Evolutionary conservation across 73 alveolate species (phyloP).

Genomic region (Paraurostyla sp.): DNA sequence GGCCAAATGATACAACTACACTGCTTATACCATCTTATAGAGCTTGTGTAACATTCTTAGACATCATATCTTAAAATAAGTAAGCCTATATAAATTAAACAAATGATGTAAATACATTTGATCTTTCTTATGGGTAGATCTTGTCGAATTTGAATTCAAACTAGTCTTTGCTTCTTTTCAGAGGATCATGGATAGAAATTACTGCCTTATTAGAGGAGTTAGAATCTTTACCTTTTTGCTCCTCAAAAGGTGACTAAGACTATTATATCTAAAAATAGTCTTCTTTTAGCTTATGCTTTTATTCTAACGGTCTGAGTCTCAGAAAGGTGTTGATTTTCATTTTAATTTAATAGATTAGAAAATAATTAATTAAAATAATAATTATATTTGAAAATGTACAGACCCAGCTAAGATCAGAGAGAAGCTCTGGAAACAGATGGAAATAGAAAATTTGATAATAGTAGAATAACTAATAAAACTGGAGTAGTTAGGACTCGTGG

Average conservation of each 20-base stretch:
- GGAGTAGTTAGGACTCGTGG: not conserved
- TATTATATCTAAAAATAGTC: constrained; percentile 10
- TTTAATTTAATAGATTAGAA: not conserved
- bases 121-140: constrained; percentile 9
- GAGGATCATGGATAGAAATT: constrained; percentile 44
- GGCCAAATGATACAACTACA: constrained; percentile 42
- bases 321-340: constrained; percentile 13
- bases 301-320: constrained; percentile 53
- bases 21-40: not conserved
- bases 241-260: not conserved
- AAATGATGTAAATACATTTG: not conserved
- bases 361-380: not conserved
- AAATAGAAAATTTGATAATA: not conserved
- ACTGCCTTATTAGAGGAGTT: not conserved
- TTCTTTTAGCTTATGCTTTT: constrained; percentile 56
- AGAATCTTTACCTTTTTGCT: not conserved
- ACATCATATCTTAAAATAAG: not conserved
- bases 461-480: not conserved
- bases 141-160: constrained; percentile 42
- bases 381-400: not conserved
- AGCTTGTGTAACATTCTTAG: not conserved
- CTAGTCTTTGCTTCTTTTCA: constrained; percentile 37
- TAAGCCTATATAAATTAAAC: not conserved
- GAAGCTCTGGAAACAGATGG: not conserved
- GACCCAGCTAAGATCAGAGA: constrained; percentile 17